A percentile compares a stretch with the other conserved stretches of the same genome.
Evolutionary conservation across 805 yeast genomes (phyloP).

Genomic region (Saccharomycodes ludwigii): DNA sequence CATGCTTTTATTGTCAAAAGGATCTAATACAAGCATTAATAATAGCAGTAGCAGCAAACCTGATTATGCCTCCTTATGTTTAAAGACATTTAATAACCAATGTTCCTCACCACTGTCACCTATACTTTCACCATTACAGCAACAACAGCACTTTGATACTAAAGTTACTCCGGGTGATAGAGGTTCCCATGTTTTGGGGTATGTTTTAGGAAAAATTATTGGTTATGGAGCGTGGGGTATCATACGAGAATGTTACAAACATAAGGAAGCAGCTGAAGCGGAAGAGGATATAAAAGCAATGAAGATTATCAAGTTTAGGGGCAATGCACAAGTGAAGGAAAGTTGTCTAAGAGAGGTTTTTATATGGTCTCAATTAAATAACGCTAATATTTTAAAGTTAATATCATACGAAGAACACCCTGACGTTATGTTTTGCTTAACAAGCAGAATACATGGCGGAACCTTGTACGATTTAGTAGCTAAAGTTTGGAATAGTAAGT

Average conservation of each 20-base stretch:
- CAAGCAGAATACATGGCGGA: slow-evolving; percentile 59
- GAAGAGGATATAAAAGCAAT: slow-evolving; percentile 36
- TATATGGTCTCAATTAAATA: slow-evolving; percentile 62
- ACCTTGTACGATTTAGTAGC: slow-evolving; percentile 65
- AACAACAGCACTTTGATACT: slow-evolving; percentile 6
- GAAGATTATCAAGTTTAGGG: slow-evolving; percentile 43
- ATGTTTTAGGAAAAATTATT: slow-evolving; percentile 56
- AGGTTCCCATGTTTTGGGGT: slow-evolving; percentile 55
- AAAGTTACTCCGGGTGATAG: slow-evolving; percentile 52
- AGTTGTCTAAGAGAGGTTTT: slow-evolving; percentile 60
- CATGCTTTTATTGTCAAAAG: too few relatives aligned
- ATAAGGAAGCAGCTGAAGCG: slow-evolving; percentile 9
- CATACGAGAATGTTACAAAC: slow-evolving; percentile 51
- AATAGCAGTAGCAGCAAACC: too few relatives aligned
- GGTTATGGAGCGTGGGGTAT: slow-evolving; percentile 91
- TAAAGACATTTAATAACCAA: too few relatives aligned
- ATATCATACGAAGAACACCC: slow-evolving; percentile 48
- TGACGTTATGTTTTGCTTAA: slow-evolving; percentile 58
- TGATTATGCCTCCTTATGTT: too few relatives aligned
- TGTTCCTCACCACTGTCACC: too few relatives aligned
- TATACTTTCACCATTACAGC: slow-evolving; percentile 4
- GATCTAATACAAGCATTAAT: too few relatives aligned
- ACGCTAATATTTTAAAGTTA: slow-evolving; percentile 53
- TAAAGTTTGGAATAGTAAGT: slow-evolving; percentile 45
- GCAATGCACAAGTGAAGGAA: slow-evolving; percentile 36